Evolutionary conservation across 1,139 yeast species (phyloP).

Genomic region (Arxiozyma bovina): DNA sequence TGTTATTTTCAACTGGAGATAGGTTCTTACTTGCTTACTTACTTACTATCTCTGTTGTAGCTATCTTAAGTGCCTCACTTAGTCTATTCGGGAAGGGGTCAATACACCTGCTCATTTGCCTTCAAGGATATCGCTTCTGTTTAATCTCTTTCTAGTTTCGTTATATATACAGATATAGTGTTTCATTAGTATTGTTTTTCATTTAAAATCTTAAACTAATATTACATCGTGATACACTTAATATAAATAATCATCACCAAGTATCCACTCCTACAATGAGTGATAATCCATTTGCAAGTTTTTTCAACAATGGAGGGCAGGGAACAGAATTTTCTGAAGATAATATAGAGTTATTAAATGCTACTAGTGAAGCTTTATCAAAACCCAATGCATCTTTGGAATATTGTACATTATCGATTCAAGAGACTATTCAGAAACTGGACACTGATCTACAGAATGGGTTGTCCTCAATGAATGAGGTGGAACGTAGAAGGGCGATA

Average conservation of each 20-base stretch:
- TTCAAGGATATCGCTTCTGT: background rate
- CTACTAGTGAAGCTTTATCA: conserved; percentile 20
- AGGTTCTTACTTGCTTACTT: background rate
- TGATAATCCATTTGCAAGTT: conserved; percentile 8
- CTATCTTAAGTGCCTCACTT: too few species aligned
- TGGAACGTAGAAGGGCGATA: conserved; percentile 55
- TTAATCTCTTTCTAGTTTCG: background rate
- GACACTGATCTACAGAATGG: conserved; percentile 56
- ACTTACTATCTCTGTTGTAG: background rate
- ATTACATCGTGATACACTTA: background rate
- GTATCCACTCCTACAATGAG: conserved; percentile 3
- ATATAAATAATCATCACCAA: too few species aligned
- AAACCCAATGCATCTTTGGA: conserved; percentile 30
- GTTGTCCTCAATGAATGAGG: conserved; percentile 57
- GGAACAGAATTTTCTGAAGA: conserved; percentile 24
- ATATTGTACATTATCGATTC: conserved; percentile 50
- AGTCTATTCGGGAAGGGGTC: background rate
- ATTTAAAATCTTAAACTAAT: background rate
- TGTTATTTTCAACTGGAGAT: too few species aligned
- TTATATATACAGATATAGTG: background rate
- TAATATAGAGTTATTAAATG: conserved; percentile 9
- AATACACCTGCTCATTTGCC: background rate
- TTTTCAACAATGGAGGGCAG: background rate
- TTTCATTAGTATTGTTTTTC: background rate
- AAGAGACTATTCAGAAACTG: conserved; percentile 52